Base-by-base conservation (phyloP, 306 rosid species). In the Vigna unguiculata region DNA sequence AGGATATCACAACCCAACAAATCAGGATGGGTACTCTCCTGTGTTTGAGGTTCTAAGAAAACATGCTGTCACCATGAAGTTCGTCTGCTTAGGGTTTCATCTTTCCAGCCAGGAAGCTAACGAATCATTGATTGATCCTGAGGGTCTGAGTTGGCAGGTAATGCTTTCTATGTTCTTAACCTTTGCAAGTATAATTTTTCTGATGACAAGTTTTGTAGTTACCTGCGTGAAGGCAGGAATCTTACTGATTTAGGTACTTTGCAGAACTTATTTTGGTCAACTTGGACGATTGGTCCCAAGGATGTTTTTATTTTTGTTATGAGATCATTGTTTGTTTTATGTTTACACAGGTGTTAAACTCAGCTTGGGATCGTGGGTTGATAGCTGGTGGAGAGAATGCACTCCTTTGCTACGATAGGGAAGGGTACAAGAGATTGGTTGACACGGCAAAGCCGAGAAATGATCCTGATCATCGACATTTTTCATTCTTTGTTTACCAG, bases 121-220 rank as follows among this genome's bases (percentile, higher is more conserved):
- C 57, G 97, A 90, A 77, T 78, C 96, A 20, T 81, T 89, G 77
- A 85, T 93, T 46, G 99, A 95, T 83, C 92, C 97, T 57, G 97
- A 95, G 83, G 88, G 92, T 61, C 86, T 95, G 85, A 87, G 89
- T 84, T 92, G 97, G 97, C 99, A 95, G 97, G 99, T 95, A 70
- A 83, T 43, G 49, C 51, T 55, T 32, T 64, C 16, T 78, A 7
- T 81, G 21, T 75, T 34, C 20, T 66, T 25, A 20, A 81, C 62
- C 72, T 74, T 17, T 9, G 8, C 32, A 12, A 21, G 43, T 38
- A 72, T 74, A 19, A 67, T 71, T 78, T 62, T 75, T 53, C 14
- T 67, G 72, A 57, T 67, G 72, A 57, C 30, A 32, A 78, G 52
- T 43, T 66, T 74, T 74, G 68, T 70, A 48, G 73, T 74, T 36